phyloP scores from a whole-genome alignment of 2,329 filamentous ascomycete species.

The Knufia petricola region DNA sequence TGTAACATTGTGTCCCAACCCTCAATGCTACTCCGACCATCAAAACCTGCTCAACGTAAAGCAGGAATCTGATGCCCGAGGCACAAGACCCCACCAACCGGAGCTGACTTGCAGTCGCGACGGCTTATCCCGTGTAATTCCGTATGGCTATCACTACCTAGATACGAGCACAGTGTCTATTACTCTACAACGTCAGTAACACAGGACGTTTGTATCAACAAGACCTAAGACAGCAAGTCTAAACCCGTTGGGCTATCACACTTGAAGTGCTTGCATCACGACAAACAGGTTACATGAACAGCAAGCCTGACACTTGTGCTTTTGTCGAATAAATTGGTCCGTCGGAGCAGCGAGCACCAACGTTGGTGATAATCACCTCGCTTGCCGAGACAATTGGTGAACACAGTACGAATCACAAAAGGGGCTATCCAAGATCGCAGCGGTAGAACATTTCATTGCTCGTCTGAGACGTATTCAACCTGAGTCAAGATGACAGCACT shows the following conservation, averaged over 20 bases:
- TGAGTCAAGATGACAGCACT: slow-evolving; percentile 24
- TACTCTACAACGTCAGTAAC: background rate
- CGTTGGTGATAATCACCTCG: too few relatives aligned
- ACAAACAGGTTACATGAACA: too few relatives aligned
- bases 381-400: too few relatives aligned
- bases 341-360: too few relatives aligned
- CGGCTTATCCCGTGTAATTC: background rate
- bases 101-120: background rate
- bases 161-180: background rate
- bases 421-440: background rate
- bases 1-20: too few relatives aligned
- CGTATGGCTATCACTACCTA: too few relatives aligned
- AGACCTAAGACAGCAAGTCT: background rate
- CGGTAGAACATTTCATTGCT: too few relatives aligned
- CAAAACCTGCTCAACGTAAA: background rate
- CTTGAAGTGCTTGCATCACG: too few relatives aligned
- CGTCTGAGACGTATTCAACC: background rate
- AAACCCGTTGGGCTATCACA: too few relatives aligned
- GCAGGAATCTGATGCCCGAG: background rate
- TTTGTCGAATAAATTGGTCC: too few relatives aligned
- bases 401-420: background rate
- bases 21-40: background rate
- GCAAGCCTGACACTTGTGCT: too few relatives aligned
- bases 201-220: background rate
- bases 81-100: background rate